phyloP scores from a whole-genome alignment of 2,329 filamentous ascomycete species.

The Penicillium sp. region DNA sequence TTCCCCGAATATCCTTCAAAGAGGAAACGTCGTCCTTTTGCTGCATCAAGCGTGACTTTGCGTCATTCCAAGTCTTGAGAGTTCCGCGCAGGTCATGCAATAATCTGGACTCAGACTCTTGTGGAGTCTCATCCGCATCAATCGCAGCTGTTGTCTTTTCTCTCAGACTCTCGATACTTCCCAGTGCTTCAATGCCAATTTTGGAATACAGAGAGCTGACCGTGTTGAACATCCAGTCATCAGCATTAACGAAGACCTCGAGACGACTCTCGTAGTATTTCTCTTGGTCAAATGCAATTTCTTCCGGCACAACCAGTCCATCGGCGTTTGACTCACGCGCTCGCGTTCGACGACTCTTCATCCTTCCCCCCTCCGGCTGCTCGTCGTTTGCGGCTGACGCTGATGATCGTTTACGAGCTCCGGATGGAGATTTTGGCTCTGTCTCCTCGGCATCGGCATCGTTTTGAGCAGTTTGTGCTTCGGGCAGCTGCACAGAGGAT shows the following conservation, averaged over 20 bases:
- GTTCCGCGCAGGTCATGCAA: slow-evolving; percentile 45
- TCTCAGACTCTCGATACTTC: slow-evolving; percentile 40
- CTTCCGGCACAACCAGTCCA: slow-evolving; percentile 42
- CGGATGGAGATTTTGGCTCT: slow-evolving; percentile 35
- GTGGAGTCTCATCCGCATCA: slow-evolving; percentile 14
- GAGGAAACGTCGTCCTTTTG: slow-evolving; percentile 49
- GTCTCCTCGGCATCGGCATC: slow-evolving; percentile 24
- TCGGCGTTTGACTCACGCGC: slow-evolving; percentile 56
- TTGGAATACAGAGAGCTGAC: slow-evolving; percentile 51
- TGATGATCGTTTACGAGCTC: slow-evolving; percentile 56
- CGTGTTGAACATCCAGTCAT: slow-evolving; percentile 55
- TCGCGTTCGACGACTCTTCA: slow-evolving; percentile 58
- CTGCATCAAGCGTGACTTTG: slow-evolving; percentile 42
- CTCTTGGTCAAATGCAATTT: slow-evolving; percentile 48
- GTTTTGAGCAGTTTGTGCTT: slow-evolving; percentile 21
- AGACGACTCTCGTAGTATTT: slow-evolving; percentile 55
- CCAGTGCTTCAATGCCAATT: slow-evolving; percentile 47
- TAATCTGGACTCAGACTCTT: slow-evolving; percentile 27
- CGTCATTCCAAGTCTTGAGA: slow-evolving; percentile 44
- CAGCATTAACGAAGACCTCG: slow-evolving; percentile 51
- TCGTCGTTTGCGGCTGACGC: slow-evolving; percentile 58
- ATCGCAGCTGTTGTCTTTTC: slow-evolving; percentile 20
- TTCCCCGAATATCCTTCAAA: slow-evolving; percentile 47
- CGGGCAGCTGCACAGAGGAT: slow-evolving; percentile 24
- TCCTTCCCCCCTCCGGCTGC: slow-evolving; percentile 52